phyloP scores from a whole-genome alignment of 2,329 filamentous ascomycete genomes.

The Neonectria sp. region DNA sequence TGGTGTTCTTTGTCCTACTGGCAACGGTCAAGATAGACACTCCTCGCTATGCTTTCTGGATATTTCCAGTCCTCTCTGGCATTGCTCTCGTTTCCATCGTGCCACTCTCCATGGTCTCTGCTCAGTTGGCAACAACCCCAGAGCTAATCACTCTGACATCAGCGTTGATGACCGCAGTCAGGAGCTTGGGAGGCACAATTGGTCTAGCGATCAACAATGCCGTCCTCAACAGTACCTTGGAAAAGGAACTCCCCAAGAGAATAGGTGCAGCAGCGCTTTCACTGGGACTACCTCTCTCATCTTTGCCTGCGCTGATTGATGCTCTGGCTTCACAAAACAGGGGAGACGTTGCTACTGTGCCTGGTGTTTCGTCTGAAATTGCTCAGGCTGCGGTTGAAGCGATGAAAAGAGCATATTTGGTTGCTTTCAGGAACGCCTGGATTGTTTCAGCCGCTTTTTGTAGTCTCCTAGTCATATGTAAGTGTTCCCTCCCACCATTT shows the following conservation, averaged over 20 bases:
- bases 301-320: not conserved
- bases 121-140: constrained; percentile 9
- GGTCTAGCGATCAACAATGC: constrained; percentile 16
- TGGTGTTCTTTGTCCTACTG: constrained; percentile 3
- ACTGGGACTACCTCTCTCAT: constrained; percentile 1
- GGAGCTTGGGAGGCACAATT: constrained; percentile 5
- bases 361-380: constrained; percentile 1
- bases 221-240: constrained; percentile 7
- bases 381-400: constrained; percentile 3
- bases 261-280: not conserved
- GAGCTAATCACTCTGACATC: constrained; percentile 13
- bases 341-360: not conserved
- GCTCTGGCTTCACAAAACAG: constrained; percentile 1
- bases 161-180: constrained; percentile 4
- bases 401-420: constrained; percentile 2
- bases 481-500: not conserved
- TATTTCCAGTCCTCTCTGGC: not conserved
- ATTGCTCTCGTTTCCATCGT: not conserved
- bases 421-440: constrained; percentile 14
- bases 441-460: constrained; percentile 11
- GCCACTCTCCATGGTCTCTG: constrained; percentile 11
- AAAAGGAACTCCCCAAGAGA: constrained; percentile 7
- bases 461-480: constrained; percentile 6
- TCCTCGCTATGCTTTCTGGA: not conserved
- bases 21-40: constrained; percentile 5